Percentiles rank a stretch among this genome's conserved stretches.
These are phyloP conservation scores for Corchorus olitorius DNA, from an alignment of 345 rosid species.

Conservation along the genomic window DNA sequence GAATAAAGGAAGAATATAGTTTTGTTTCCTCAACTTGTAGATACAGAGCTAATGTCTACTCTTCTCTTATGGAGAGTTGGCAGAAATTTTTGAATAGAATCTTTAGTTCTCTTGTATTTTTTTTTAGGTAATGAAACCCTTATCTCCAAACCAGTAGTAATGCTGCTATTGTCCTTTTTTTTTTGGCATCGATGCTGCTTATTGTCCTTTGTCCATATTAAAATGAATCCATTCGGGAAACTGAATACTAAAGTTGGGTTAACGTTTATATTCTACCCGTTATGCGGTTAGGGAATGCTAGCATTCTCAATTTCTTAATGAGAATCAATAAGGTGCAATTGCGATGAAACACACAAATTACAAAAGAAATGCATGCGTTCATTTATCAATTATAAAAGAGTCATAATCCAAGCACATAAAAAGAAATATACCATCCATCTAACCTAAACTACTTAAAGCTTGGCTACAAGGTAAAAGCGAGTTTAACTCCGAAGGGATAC, in stretches of 20 bases:
- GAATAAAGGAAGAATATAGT: background rate
- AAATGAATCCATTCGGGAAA: too few relatives aligned
- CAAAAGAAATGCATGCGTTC: background rate
- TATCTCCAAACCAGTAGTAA: background rate
- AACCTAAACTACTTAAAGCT: conserved; percentile 5
- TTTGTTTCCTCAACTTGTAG: background rate
- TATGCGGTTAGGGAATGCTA: background rate
- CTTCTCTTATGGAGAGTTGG: background rate
- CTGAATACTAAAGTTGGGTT: background rate
- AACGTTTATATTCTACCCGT: background rate
- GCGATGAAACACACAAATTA: background rate
- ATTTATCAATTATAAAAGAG: background rate
- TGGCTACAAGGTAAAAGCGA: conserved; percentile 1
- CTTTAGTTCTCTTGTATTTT: too few relatives aligned
- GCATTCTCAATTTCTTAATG: background rate
- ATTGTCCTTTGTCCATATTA: background rate
- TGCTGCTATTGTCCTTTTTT: background rate
- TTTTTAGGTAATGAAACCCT: background rate
- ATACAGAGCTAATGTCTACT: background rate
- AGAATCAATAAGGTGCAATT: background rate
- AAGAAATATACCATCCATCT: background rate
- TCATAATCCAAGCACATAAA: background rate
- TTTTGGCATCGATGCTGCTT: too few relatives aligned
- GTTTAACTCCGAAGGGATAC: background rate
- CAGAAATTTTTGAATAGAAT: background rate